A percentile compares a stretch with the other conserved stretches of the same genome.
phyloP scores from a whole-genome alignment of 2,329 filamentous ascomycete genomes.

The Sclerotinia minor region DNA sequence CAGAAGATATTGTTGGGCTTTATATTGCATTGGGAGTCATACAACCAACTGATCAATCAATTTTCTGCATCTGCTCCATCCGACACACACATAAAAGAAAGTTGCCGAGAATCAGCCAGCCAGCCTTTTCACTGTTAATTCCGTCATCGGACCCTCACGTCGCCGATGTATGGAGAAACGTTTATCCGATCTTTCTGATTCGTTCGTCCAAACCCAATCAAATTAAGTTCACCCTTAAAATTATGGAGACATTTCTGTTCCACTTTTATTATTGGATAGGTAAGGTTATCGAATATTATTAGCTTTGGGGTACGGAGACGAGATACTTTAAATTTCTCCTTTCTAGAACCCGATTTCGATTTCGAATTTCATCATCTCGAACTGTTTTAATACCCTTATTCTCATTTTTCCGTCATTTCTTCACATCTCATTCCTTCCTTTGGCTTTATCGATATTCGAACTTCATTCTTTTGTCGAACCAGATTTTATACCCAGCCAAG shows the following conservation, averaged over 20 bases:
- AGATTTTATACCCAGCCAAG: not conserved
- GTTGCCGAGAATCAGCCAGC: not conserved
- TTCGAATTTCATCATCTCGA: conserved; percentile 1
- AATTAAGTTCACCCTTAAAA: not conserved
- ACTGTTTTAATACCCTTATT: not conserved
- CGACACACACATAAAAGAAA: not conserved
- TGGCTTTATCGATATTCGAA: not conserved
- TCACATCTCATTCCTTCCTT: not conserved
- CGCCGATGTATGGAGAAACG: not conserved
- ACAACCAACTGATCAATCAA: not conserved
- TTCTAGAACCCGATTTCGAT: no score
- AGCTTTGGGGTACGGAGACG: not conserved
- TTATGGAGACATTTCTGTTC: not conserved
- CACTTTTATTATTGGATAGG: conserved; percentile 6
- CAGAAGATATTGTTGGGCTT: not conserved
- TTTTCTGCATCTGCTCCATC: conserved; percentile 5
- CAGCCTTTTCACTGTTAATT: not conserved
- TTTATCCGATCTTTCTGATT: not conserved
- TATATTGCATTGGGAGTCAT: conserved; percentile 13
- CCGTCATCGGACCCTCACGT: conserved; percentile 16
- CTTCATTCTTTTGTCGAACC: not conserved
- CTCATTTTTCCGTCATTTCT: conserved; percentile 8
- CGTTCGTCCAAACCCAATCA: not conserved
- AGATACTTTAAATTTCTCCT: conserved; percentile 6
- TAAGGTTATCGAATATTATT: not conserved